Percentiles rank a stretch among this genome's conserved stretches.
Evolutionary conservation across 106 monocot genomes (phyloP).

Genomic region (Phalaenopsis aphrodite): DNA sequence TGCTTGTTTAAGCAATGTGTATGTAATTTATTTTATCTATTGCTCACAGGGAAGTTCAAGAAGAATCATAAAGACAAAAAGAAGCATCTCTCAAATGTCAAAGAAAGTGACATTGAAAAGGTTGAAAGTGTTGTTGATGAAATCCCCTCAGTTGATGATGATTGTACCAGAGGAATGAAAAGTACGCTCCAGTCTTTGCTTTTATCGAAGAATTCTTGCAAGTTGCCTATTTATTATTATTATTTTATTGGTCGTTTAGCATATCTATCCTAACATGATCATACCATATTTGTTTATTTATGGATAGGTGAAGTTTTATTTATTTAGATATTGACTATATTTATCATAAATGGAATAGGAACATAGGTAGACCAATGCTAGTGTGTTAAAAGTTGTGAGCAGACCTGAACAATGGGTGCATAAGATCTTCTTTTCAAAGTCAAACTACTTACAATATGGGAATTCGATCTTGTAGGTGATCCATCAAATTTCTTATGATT

Average conservation of each 20-base stretch:
- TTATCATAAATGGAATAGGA: too few species aligned
- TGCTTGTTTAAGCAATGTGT: background rate
- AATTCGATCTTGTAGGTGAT: too few species aligned
- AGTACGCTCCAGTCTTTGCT: constrained; percentile 1
- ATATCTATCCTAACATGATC: background rate
- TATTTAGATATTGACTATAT: background rate
- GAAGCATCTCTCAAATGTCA: background rate
- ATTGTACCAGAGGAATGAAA: constrained; percentile 27
- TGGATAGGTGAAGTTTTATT: background rate
- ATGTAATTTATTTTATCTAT: background rate
- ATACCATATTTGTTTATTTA: background rate
- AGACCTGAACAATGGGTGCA: too few species aligned
- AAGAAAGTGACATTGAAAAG: background rate
- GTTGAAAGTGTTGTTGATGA: constrained; percentile 13
- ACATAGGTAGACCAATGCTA: too few species aligned
- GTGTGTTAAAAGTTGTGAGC: too few species aligned
- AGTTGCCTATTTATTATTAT: background rate
- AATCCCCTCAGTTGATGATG: constrained; percentile 19
- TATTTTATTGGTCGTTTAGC: background rate
- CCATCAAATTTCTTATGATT: too few species aligned
- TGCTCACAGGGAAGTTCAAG: constrained; percentile 13
- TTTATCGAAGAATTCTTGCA: background rate
- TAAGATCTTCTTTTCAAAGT: too few species aligned
- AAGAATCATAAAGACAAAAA: constrained; percentile 11
- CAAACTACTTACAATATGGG: too few species aligned